phyloP scores from a whole-genome alignment of 345 rosid species.

The Camelina sativa region DNA sequence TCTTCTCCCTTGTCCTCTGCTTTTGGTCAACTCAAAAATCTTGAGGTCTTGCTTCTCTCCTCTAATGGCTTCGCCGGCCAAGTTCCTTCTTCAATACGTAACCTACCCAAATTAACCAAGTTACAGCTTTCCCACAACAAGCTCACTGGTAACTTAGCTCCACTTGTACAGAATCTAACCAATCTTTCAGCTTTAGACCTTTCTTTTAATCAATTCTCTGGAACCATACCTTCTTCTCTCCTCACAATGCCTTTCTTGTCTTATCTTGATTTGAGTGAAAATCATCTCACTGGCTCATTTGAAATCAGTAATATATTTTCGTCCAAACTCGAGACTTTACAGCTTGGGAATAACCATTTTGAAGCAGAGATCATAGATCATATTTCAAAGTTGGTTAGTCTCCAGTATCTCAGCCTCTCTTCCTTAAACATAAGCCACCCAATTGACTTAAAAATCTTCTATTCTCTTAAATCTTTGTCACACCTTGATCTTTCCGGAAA shows the following conservation, averaged over 20 bases:
- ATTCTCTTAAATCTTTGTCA: slow-evolving; percentile 15
- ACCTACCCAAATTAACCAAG: background rate
- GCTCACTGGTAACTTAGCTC: background rate
- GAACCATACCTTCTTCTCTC: slow-evolving; percentile 33
- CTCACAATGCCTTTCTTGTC: slow-evolving; percentile 15
- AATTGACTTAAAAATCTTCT: slow-evolving; percentile 4
- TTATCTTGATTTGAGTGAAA: slow-evolving; percentile 15
- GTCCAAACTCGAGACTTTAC: background rate
- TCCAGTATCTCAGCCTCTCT: slow-evolving; percentile 1
- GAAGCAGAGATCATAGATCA: slow-evolving; percentile 18
- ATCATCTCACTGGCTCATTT: slow-evolving; percentile 17
- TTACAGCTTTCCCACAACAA: slow-evolving; percentile 15
- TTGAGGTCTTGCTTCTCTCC: slow-evolving; percentile 18
- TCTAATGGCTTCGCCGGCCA: background rate
- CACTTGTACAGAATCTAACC: slow-evolving; percentile 18
- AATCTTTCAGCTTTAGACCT: slow-evolving; percentile 17
- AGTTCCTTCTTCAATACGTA: slow-evolving; percentile 27
- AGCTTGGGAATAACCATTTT: slow-evolving; percentile 23
- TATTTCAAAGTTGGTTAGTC: slow-evolving; percentile 14
- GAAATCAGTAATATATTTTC: background rate
- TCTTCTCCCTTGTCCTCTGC: slow-evolving; percentile 32
- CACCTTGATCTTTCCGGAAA: slow-evolving; percentile 3
- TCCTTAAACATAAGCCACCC: background rate
- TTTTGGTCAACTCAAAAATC: slow-evolving; percentile 32
- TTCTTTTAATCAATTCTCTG: slow-evolving; percentile 19